Base-by-base conservation (phyloP, 768 basidiomycete genomes). In the Boletus rubescentipes region DNA sequence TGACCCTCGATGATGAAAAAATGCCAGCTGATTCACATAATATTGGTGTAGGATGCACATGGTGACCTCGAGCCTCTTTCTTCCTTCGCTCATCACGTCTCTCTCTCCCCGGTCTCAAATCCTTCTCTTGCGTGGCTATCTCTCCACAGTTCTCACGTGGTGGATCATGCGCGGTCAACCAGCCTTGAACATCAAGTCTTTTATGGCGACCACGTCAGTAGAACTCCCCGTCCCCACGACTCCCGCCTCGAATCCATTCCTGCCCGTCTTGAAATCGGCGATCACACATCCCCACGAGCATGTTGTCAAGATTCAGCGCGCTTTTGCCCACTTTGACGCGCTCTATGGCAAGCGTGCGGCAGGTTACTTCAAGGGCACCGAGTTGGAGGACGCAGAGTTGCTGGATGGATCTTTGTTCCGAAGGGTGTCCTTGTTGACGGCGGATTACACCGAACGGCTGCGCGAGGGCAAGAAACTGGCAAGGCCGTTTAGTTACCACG, bases 261-360 rank as follows among this genome's bases (percentile, higher is more conserved):
- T 75, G 4, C 63, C 69, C 0, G 66, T 77, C 54, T 61, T 78
- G 39, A 70, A 77, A 49, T 66, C 67, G 2, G 60, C 69, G 9
- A 62, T 77, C 41, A 41, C 66, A 0, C 69, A 75, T 54, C 72
- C 73, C 1, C 55, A 58, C 6, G 72, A 72, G 14, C 72, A 73
- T 46, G 9, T 71, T 10, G 10, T 59, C 31, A 73, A 73, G 46
- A 56, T 65, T 10, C 69, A 73, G 40, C 67, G 69, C 0, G 26
- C 72, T 0, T 62, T 74, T 23, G 68, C 65, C 1, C 72, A 73
- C 55, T 73, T 62, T 49, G 53, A 65, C 21, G 53, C 53, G 9
- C 14, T 73, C 3, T 74, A 72, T 39, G 68, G 72, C 1, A 51
- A 21, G 2, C 63, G 62, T 8, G 53, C 55, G 0, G 51, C 56